Base-by-base conservation (phyloP, 2,329 filamentous ascomycete species). In the Monilinia aucupariae region DNA sequence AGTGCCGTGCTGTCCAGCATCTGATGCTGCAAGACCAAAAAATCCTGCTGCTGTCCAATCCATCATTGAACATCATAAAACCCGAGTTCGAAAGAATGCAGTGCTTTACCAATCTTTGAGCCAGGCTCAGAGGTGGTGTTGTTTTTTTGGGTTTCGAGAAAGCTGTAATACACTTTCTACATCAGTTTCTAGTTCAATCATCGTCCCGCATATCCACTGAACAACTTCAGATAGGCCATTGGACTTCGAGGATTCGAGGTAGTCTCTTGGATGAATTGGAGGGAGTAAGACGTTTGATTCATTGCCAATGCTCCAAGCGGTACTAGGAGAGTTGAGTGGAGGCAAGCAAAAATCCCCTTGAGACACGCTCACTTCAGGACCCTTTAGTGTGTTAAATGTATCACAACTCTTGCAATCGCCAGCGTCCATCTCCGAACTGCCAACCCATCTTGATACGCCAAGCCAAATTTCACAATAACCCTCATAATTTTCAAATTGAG, bases 301-400 rank as follows among this genome's bases (percentile, higher is more conserved):
- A 22, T 34, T 20, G 30, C 17, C 15, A 22, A 51, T 30, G 3
- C 13, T 51, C 45, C 45, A 59, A 30, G 45, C 50, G 15, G 17
- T 50, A 15, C 17, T 39, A 9, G 15, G 4, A 51, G 43, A 59
- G 9, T 51, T 59, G 9, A 30, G 56, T 13, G 43, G 56, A 50
- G 45, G 56, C 1, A 49, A 37, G 17, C 45, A 50, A n/a, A 27
- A 20, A 37, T 20, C 15, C 15, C 5, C 30, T 17, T 39, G 45
- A 27, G 17, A 37, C 25, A 32, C 39, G 22, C 17, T 51, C 32
- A 39, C n/a, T 37, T 22, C 15, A 49, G 56, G 50, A 22, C 32
- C 50, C 8, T 34, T 51, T 30, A 45, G 45, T 59, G 56, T 59
- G 27, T 59, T 13, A 22, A 30, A 51, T 59, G 32, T 27, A n/a